Base-by-base conservation (phyloP, 164 flowering plant species). In the Aristolochia contorta region DNA sequence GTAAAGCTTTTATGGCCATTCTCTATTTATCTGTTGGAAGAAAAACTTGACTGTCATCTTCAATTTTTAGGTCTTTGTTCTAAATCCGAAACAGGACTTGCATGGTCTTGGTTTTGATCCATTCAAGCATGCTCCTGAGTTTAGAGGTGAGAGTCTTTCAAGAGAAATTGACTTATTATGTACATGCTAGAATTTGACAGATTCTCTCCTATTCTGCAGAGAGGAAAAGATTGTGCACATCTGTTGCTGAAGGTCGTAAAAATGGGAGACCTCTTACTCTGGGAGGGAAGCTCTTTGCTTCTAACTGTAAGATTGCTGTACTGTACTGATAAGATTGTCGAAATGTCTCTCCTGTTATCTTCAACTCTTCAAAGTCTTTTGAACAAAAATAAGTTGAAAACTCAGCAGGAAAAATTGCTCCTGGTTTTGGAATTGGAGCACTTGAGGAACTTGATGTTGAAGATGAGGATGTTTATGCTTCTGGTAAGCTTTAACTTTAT, bases 401-500 rank as follows among this genome's bases (percentile, higher is more conserved):
- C 66, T 75, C 86, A 81, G 92, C 96, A 77, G 84, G 86, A 82
- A 89, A 80, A 68, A 69, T 73, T 73, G 90, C 91, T 77, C 87
- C 96, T 73, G 97, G 97, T 69, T 87, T 92, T 83, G 98, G 97
- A 24, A 87, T 92, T 79, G 98, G 98, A 60, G 98, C 96, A 27
- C 93, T 92, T 65, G 98, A 92, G 77, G 98, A 92, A 70, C 78
- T 79, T 72, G 97, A 83, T 76, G 80, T 56, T 47, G 98, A 92
- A 79, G 98, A 92, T 77, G 96, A 85, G 71, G 98, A 92, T 74
- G 77, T 92, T 32, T 92, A 89, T 75, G 77, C 82, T 47, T 53
- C 94, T 61, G 93, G 95, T 85, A 16, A 64, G 83, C 69, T 18
- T 51, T 53, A 43, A 30, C 6, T 12, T 50, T 16, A 56, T 57